Base-by-base conservation (phyloP, 495 filamentous ascomycete genomes). In the Podospora australis region DNA sequence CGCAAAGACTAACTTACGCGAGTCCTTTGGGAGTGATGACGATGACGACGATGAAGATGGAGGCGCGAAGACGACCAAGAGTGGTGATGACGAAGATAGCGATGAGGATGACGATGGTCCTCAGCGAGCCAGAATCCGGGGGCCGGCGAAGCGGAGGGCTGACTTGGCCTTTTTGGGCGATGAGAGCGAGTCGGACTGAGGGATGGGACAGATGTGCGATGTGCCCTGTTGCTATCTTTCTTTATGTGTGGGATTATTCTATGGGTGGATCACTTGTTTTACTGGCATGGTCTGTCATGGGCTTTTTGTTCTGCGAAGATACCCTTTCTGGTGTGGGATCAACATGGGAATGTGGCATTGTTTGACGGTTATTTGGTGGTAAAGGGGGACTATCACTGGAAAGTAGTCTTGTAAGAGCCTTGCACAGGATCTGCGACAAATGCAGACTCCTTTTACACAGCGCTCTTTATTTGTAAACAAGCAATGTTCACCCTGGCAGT, bases 181-280 rank as follows among this genome's bases (percentile, higher is more conserved):
- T 24, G 71, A 74, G 28, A 71, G 66, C 44, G 72, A 74, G 20
- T 74, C 72, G 24, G 72, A 73, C 29, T 75, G 51, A 54, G 36
- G n/a, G n/a, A n/a, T n/a, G n/a, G n/a, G n/a, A n/a, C n/a, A n/a
- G n/a, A n/a, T n/a, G n/a, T n/a, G n/a, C n/a, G n/a, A n/a, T n/a
- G n/a, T n/a, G n/a, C 6, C 35, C 17, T 22, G 10, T 21, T 8
- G 16, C 34, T 19, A 21, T 14, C 36, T 13, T 13, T 10, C 21
- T 44, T 16, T 5, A 1, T 14, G 13, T 36, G 13, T 16, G 7
- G 16, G 36, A 13, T 13, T 2, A 2, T 3, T 29, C 14, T 6
- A 11, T 28, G 39, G 41, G 23, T 52, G 9, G 34, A 24, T 8
- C 11, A 6, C 3, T 19, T 2, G 6, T 23, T 14, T 14, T 28